Conservation (phyloP, 495 filamentous ascomycete species). For the Cryomyces minteri region DNA sequence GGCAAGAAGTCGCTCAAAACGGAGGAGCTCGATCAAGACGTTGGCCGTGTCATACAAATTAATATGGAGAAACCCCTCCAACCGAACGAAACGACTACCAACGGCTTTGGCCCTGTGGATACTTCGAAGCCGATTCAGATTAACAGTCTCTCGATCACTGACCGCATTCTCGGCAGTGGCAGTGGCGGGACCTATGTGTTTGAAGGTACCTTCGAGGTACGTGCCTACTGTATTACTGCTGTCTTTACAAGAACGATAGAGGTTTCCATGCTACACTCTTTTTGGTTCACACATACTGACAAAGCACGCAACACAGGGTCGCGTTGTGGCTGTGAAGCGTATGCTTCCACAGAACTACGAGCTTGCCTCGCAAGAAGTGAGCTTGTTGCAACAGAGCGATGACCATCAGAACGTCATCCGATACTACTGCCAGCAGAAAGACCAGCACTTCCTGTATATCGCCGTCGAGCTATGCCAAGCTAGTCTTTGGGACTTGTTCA, state of each 20-base stretch:
- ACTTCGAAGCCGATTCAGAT: slow-evolving; percentile 11
- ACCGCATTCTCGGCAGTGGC: slow-evolving; percentile 21
- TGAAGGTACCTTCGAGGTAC: slow-evolving; percentile 21
- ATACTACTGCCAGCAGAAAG: slow-evolving; percentile 81
- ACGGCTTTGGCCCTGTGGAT: slow-evolving; percentile 2
- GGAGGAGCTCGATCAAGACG: slow-evolving; percentile 7
- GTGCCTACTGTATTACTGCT: not conserved
- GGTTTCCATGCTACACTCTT: not conserved
- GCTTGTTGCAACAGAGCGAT: slow-evolving; percentile 77
- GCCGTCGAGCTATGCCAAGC: slow-evolving; percentile 90
- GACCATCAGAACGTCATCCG: slow-evolving; percentile 93
- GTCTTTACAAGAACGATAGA: not conserved
- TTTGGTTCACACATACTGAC: too few relatives aligned
- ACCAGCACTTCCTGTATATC: slow-evolving; percentile 86
- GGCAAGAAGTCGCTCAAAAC: slow-evolving; percentile 23
- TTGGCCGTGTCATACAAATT: not conserved
- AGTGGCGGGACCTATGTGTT: slow-evolving; percentile 25
- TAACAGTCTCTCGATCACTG: slow-evolving; percentile 22
- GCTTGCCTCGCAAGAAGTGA: slow-evolving; percentile 85
- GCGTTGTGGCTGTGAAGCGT: slow-evolving; percentile 87
- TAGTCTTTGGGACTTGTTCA: slow-evolving; percentile 74
- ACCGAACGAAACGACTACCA: slow-evolving; percentile 8
- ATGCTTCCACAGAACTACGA: slow-evolving; percentile 93
- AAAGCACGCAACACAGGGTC: slow-evolving; percentile 30
- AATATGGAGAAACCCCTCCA: slow-evolving; percentile 4